Percentiles rank a stretch among this genome's conserved stretches.
Conservation (phyloP, 495 filamentous ascomycete species). For the Rhizodiscina lignyota region DNA sequence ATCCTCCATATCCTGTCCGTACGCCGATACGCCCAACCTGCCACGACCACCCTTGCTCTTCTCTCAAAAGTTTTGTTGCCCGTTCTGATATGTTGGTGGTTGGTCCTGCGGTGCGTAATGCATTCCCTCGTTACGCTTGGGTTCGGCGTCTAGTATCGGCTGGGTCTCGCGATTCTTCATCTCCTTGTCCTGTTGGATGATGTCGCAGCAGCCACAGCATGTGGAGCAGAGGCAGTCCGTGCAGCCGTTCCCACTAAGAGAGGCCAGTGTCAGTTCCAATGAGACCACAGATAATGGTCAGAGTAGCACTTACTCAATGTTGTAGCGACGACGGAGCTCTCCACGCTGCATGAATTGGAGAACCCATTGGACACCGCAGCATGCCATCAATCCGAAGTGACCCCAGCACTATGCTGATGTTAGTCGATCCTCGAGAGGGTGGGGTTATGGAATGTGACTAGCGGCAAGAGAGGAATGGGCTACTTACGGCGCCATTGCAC, state of each 20-base stretch:
- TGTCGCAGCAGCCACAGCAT: constrained; percentile 35
- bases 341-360: constrained; percentile 34
- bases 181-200: constrained; percentile 40
- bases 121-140: no score
- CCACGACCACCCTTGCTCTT: no score
- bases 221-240: constrained; percentile 32
- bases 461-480: not conserved
- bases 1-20: no score
- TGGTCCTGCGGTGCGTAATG: no score
- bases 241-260: constrained; percentile 24
- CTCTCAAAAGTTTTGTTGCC: no score
- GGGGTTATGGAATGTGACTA: constrained; percentile 1
- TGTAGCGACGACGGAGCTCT: constrained; percentile 33
- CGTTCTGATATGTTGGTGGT: no score
- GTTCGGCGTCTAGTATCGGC: no score
- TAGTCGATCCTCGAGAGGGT: not conserved
- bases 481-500: constrained; percentile 31
- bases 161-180: constrained; percentile 8
- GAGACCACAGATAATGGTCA: no score
- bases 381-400: constrained; percentile 12
- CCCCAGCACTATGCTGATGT: constrained; percentile 6
- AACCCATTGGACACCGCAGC: constrained; percentile 23
- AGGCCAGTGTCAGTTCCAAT: no score
- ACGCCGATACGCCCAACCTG: no score
- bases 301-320: no score